These are phyloP conservation scores for Trametes hirsuta DNA, from an alignment of 1,284 basidiomycete genomes.

Conservation along the genomic window DNA sequence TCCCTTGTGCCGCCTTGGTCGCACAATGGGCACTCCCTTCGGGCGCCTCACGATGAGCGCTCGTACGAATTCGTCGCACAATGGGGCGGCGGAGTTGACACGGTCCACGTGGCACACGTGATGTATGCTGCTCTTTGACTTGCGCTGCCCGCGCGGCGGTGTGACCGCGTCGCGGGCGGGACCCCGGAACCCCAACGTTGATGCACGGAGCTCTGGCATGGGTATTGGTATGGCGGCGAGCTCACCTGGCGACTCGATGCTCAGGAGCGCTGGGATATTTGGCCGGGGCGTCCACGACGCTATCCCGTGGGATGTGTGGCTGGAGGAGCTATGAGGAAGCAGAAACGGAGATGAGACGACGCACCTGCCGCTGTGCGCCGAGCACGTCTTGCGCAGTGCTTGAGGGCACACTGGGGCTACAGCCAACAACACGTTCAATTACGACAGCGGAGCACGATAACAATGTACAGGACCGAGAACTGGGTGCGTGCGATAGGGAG, in stretches of 20 bases:
- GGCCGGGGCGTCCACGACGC: too few relatives aligned
- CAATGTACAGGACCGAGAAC: not conserved
- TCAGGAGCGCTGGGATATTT: too few relatives aligned
- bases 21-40: conserved; percentile 5
- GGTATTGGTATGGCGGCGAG: too few relatives aligned
- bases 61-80: conserved; percentile 15
- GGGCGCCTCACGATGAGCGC: not conserved
- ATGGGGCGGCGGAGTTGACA: conserved; percentile 25
- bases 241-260: too few relatives aligned
- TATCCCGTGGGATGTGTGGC: too few relatives aligned
- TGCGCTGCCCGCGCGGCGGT: conserved; percentile 2
- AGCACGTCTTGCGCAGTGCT: not conserved
- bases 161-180: conserved; percentile 16
- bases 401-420: not conserved
- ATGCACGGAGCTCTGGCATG: not conserved
- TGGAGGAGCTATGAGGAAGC: too few relatives aligned
- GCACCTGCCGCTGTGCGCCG: too few relatives aligned
- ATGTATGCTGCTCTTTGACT: not conserved
- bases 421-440: not conserved
- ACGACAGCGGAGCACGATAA: not conserved
- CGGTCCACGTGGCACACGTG: conserved; percentile 29
- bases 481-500: not conserved
- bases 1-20: not conserved
- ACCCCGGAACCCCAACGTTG: conserved; percentile 14
- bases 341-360: too few relatives aligned